Conservation (phyloP, 2,329 filamentous ascomycete species). For the Kalaharituber pfeilii region DNA sequence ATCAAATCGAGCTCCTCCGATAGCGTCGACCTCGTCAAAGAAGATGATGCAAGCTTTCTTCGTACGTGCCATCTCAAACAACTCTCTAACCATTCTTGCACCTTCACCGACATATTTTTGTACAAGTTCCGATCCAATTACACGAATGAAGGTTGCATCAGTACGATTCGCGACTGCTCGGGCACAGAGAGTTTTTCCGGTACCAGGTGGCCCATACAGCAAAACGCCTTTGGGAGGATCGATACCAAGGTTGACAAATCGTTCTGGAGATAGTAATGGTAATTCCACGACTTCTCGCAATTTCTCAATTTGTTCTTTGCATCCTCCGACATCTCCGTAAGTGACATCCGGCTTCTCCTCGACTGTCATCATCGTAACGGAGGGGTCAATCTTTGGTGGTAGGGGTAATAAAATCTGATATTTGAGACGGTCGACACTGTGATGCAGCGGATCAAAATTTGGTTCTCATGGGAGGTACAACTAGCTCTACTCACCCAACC, state of each 20-base stretch:
- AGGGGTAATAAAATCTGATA: conserved; percentile 96
- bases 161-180: conserved; percentile 95
- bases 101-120: conserved; percentile 99
- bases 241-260: conserved; percentile 97
- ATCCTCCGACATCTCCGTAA: conserved; percentile 94
- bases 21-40: conserved; percentile 95
- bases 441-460: conserved; percentile 3
- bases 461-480: not conserved
- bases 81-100: conserved; percentile 92
- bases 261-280: conserved; percentile 86
- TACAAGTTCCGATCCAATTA: conserved; percentile 93
- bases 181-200: conserved; percentile 96
- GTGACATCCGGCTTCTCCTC: conserved; percentile 99
- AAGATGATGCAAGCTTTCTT: conserved; percentile 99
- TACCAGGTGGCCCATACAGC: conserved; percentile 90
- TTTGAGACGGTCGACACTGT: conserved; percentile 84
- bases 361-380: conserved; percentile 99
- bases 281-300: conserved; percentile 96
- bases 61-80: conserved; percentile 98
- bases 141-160: conserved; percentile 94
- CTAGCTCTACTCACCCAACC: conserved; percentile 47
- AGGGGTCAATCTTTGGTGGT: conserved; percentile 95
- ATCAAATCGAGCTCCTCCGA: conserved; percentile 89
- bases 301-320: conserved; percentile 99
- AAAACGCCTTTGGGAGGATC: conserved; percentile 95